These are phyloP conservation scores for Clathrospora elynae DNA, from an alignment of 2,329 filamentous ascomycete genomes.

Conservation along the genomic window DNA sequence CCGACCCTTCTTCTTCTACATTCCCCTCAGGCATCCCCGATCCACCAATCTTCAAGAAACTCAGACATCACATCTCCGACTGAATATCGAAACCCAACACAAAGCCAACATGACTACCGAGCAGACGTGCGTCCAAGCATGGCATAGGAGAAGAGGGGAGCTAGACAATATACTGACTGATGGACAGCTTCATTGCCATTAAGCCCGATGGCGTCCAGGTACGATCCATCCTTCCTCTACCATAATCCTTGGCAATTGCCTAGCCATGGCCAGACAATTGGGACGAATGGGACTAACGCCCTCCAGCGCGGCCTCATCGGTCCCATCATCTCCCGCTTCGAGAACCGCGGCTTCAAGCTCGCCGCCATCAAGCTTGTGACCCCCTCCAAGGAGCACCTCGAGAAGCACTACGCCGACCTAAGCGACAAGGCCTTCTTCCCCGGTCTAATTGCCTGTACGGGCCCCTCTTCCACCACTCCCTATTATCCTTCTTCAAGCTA, in stretches of 20 bases:
- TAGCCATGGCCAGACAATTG: not conserved
- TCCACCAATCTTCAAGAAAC: conserved; percentile 51
- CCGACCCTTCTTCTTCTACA: conserved; percentile 13
- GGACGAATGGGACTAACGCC: conserved; percentile 11
- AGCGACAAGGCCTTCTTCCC: conserved; percentile 95
- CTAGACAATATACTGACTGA: conserved; percentile 37
- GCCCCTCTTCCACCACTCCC: conserved; percentile 16
- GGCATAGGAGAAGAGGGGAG: conserved; percentile 15
- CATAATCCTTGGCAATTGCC: not conserved
- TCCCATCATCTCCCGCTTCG: conserved; percentile 97
- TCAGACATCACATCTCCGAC: conserved; percentile 51
- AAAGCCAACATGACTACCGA: conserved; percentile 65
- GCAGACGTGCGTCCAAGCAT: conserved; percentile 73
- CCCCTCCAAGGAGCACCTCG: conserved; percentile 91
- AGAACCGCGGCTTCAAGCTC: conserved; percentile 98
- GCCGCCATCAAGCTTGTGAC: conserved; percentile 94
- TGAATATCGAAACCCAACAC: conserved; percentile 42
- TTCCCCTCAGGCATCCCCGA: conserved; percentile 24
- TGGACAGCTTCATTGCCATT: conserved; percentile 94
- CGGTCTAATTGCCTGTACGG: conserved; percentile 88
- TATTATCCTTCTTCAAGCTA: conserved; percentile 6
- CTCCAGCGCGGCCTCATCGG: conserved; percentile 91
- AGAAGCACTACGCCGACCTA: conserved; percentile 96
- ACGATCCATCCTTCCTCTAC: conserved; percentile 41
- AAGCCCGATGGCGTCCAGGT: conserved; percentile 99